These are phyloP conservation scores for Furcasterigmium furcatum DNA, from an alignment of 2,329 filamentous ascomycete genomes.

Conservation along the genomic window DNA sequence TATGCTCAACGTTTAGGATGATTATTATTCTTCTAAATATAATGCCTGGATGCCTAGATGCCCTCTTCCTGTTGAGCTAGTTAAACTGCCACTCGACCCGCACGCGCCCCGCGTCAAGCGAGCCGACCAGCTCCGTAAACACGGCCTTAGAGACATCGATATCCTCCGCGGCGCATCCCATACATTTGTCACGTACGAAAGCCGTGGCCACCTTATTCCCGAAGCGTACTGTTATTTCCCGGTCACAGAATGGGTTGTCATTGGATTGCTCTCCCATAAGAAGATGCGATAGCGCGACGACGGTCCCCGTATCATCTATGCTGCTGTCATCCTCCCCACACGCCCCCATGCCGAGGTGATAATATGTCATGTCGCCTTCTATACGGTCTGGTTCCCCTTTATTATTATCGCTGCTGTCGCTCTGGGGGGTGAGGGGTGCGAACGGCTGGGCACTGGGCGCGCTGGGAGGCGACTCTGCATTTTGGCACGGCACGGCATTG, in stretches of 20 bases:
- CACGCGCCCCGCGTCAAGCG: constrained; percentile 3
- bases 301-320: not conserved
- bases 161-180: constrained; percentile 3
- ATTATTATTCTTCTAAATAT: no score
- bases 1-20: no score
- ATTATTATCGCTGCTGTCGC: no score
- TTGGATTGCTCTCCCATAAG: constrained; percentile 8
- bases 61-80: no score
- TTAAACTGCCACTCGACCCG: not conserved
- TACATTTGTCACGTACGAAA: constrained; percentile 8
- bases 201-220: not conserved
- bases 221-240: not conserved
- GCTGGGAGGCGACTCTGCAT: no score
- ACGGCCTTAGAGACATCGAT: constrained; percentile 6
- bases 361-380: constrained; percentile 9
- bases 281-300: constrained; percentile 7
- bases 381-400: no score
- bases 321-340: constrained; percentile 4
- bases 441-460: no score
- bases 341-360: constrained; percentile 5
- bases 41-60: no score
- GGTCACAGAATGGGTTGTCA: constrained; percentile 6
- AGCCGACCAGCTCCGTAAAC: constrained; percentile 4
- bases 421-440: no score
- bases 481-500: not conserved